Evolutionary conservation across 768 basidiomycete species (phyloP), one percentile per base, ranked within the genome.

Genomic region (Ramaria sp.): DNA sequence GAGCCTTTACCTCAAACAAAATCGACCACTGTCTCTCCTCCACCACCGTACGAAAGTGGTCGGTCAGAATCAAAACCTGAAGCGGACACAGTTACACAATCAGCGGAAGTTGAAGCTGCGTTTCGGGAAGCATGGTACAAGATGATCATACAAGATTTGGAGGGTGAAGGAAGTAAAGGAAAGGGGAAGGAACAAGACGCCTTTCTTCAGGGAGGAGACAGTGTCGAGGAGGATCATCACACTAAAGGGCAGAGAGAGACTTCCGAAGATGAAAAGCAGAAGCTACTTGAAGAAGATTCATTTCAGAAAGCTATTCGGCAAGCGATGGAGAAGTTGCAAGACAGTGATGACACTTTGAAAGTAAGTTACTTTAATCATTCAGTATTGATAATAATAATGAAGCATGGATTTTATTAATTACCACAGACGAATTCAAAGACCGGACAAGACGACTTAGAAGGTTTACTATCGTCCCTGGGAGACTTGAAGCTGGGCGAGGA

Each of bases 281-380:
- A 34, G 3, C 8, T 34, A 1, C 32, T 13, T 34, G 62, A 54
- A 1, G 60, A 51, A 51, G 70, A 69, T 44, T 69, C 73, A 55
- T 93, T 89, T 67, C 86, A 88, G 67, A 73, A 76, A 10, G 78
- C 73, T 56, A 83, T 92, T 48, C 75, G 75, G 57, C 76, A 81
- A 61, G 78, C 90, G 5, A 81, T 88, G 79, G 76, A 82, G 38
- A 85, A 85, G 66, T 67, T 90, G 56, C 81, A 78, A 62, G 75
- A 81, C 64, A 82, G 78, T 58, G 85, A 90, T 57, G 72, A 76
- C 24, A 73, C 71, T 50, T 58, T 77, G 13, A 67, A 79, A 70
- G 79, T 76, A 48, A 24, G 66, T 62, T 32, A 27, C 32, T 54
- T 41, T 28, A 44, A 20, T 27, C 20, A n/a, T 18, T n/a, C n/a